Evolutionary conservation across 2,329 filamentous ascomycete genomes (phyloP).

Genomic region (Pestalotiopsis sp.): DNA sequence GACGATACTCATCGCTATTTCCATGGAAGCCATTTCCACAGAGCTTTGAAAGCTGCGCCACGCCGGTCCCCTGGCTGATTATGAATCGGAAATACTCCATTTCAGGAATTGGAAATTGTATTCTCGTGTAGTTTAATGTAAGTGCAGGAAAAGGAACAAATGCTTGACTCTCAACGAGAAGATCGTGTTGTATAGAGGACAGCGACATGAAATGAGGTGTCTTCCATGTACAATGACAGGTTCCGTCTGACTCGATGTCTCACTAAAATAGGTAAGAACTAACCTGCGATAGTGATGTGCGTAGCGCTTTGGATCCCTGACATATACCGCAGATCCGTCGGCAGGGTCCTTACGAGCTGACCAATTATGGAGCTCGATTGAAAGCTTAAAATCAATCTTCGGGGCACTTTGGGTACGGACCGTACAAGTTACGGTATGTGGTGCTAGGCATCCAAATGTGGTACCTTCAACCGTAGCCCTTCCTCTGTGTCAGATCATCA

Average conservation of each 20-base stretch:
- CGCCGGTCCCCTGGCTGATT: neutral
- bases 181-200: neutral
- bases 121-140: neutral
- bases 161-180: neutral
- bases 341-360: slow-evolving; percentile 16
- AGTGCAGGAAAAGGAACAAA: neutral
- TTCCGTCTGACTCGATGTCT: neutral
- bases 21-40: neutral
- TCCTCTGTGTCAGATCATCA: neutral
- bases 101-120: neutral
- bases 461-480: neutral
- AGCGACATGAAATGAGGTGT: neutral
- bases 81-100: neutral
- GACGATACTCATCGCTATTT: neutral
- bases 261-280: neutral
- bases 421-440: neutral
- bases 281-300: neutral
- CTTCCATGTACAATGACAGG: neutral
- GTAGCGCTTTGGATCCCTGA: neutral
- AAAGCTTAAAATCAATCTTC: neutral
- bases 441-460: neutral
- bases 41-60: neutral
- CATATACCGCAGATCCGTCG: neutral
- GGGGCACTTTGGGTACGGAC: neutral
- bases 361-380: slow-evolving; percentile 3